These are phyloP conservation scores for Geotrichum reessii DNA, from an alignment of 1,139 yeast genomes.

Conservation along the genomic window DNA sequence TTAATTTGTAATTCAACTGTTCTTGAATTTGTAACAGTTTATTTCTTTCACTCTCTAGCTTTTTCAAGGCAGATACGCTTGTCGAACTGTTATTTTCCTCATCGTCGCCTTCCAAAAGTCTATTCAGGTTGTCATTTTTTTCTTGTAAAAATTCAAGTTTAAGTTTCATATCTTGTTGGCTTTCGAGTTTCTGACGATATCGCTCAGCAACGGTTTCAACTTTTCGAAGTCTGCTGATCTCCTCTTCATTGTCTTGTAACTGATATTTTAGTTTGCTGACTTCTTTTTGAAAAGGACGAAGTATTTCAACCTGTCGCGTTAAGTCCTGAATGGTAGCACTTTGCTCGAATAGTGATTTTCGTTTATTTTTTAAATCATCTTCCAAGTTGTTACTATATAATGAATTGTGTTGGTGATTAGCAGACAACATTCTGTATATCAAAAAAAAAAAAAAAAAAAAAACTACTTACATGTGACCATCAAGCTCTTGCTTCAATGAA, in stretches of 20 bases:
- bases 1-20: not conserved
- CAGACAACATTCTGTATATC: no score
- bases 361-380: slow-evolving; percentile 7
- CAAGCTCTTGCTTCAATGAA: not conserved
- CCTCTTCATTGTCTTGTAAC: slow-evolving; percentile 19
- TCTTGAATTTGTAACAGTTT: slow-evolving; percentile 7
- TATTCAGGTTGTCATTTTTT: slow-evolving; percentile 18
- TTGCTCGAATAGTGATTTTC: slow-evolving; percentile 10
- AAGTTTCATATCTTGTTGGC: slow-evolving; percentile 17
- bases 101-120: slow-evolving; percentile 10
- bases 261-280: slow-evolving; percentile 16
- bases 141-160: slow-evolving; percentile 20
- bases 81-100: not conserved
- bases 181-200: slow-evolving; percentile 22
- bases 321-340: slow-evolving; percentile 19
- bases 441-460: not conserved
- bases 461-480: slow-evolving; percentile 6
- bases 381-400: slow-evolving; percentile 20
- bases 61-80: slow-evolving; percentile 8
- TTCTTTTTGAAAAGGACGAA: not conserved
- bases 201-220: slow-evolving; percentile 21
- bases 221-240: slow-evolving; percentile 17
- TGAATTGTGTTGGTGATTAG: not conserved
- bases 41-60: slow-evolving; percentile 16
- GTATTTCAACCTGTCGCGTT: not conserved